Evolutionary conservation across 192 early-diverging fungal species (phyloP), one percentile per base, ranked within the genome.

Genomic region (Coemansia sp.): DNA sequence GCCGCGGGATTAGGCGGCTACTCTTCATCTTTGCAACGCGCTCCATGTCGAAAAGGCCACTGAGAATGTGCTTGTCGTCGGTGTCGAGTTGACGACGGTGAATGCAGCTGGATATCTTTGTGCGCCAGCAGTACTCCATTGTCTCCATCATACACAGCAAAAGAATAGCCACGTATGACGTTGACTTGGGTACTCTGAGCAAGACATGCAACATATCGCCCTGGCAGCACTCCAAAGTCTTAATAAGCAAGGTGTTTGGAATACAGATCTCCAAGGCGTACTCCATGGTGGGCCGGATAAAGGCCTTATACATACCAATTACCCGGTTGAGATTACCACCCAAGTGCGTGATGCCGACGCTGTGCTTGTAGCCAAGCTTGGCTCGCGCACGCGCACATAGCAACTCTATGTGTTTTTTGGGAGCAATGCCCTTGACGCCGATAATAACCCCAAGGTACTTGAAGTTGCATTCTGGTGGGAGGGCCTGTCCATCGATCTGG

Each of bases 261-360:
- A 10, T 10, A 50, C 50, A 67, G 31, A 67, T 39, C 7, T 67
- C 65, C 16, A 67, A 18, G 34, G 13, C 65, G 20, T 67, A 67
- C 34, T 67, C 65, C 65, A 55, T 34, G 11, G 50, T 29, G 12
- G 65, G 65, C 4, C 50, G 49, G 34, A 67, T 52, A 47, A 67
- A 67, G 18, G 50, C 34, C 50, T 40, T 67, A 24, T 67, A 67
- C 52, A 67, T 16, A 50, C 39, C 13, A 10, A 67, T 55, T 3
- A 39, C 38, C 34, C 36, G 34, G 40, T 27, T 27, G 15, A 68
- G 39, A 18, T 67, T 16, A 27, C 65, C 65, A 29, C 65, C 65
- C 15, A 36, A n/a, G 38, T 52, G 31, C 33, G 50, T 67, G 11
- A 55, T 67, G n/a, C 65, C 65, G 2, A 67, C 34, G 50, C 50